Evolutionary conservation across 1,139 yeast species (phyloP).

Genomic region (Hemisphaericaspora lyxosophila): DNA sequence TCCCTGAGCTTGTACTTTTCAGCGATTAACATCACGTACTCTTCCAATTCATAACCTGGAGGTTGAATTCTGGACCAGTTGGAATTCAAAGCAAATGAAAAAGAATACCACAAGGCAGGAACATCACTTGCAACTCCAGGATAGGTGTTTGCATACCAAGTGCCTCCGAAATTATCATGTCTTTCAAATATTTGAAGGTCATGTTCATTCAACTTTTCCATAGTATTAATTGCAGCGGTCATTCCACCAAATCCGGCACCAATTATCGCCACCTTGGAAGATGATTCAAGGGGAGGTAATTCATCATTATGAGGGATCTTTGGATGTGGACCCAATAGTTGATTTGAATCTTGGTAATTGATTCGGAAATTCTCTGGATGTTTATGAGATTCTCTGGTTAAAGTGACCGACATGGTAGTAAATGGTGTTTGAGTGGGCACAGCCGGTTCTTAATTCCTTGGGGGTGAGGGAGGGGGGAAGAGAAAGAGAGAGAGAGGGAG

Average conservation of each 20-base stretch:
- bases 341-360: slow-evolving; percentile 26
- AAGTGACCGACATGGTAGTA: slow-evolving; percentile 28
- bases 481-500: too few relatives aligned
- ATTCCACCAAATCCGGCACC: slow-evolving; percentile 55
- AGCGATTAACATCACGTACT: slow-evolving; percentile 42
- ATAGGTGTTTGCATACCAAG: slow-evolving; percentile 55
- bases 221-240: slow-evolving; percentile 31
- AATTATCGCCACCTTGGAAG: slow-evolving; percentile 37
- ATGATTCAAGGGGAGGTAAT: slow-evolving; percentile 23
- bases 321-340: slow-evolving; percentile 27
- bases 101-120: slow-evolving; percentile 51
- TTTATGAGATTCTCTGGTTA: slow-evolving; percentile 32
- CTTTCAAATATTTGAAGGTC: slow-evolving; percentile 46
- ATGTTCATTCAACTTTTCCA: slow-evolving; percentile 29
- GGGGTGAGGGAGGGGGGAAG: too few relatives aligned
- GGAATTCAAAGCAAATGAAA: slow-evolving; percentile 38
- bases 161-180: slow-evolving; percentile 50
- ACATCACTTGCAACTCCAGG: slow-evolving; percentile 57
- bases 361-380: slow-evolving; percentile 35
- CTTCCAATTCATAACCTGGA: slow-evolving; percentile 49
- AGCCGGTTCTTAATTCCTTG: background rate
- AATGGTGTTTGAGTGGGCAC: too few relatives aligned
- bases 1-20: slow-evolving; percentile 32
- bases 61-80: slow-evolving; percentile 49
- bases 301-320: slow-evolving; percentile 16